Conservation (phyloP, 2,329 filamentous ascomycete species). For the Fusarium ambrosium region DNA sequence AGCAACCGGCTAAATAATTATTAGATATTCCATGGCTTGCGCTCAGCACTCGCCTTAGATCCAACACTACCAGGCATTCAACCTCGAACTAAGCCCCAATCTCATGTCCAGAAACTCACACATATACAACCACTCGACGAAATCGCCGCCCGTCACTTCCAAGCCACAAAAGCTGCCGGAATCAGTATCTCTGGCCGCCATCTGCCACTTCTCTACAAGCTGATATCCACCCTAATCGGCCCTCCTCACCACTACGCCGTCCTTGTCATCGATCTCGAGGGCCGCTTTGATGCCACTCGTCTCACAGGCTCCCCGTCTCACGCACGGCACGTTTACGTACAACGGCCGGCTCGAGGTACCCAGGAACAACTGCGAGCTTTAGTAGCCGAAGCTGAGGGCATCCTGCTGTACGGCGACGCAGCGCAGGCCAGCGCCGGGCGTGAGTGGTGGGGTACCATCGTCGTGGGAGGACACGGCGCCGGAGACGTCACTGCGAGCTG, state of each 20-base stretch:
- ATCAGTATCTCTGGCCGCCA: constrained; percentile 66
- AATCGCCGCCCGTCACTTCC: constrained; percentile 62
- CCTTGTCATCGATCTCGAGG: constrained; percentile 68
- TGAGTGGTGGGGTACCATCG: constrained; percentile 71
- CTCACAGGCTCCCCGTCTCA: constrained; percentile 56
- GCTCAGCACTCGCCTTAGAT: constrained; percentile 44
- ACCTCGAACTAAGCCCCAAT: constrained; percentile 32
- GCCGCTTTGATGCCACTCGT: constrained; percentile 66
- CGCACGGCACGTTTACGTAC: constrained; percentile 65
- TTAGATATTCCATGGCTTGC: constrained; percentile 45
- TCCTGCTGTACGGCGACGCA: constrained; percentile 64
- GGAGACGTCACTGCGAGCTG: constrained; percentile 52
- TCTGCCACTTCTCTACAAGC: constrained; percentile 68
- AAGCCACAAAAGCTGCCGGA: constrained; percentile 60
- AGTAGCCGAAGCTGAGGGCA: constrained; percentile 58
- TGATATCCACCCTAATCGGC: constrained; percentile 66
- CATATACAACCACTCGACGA: constrained; percentile 61
- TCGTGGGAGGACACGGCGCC: constrained; percentile 59
- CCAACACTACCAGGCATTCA: constrained; percentile 21
- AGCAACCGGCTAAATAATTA: not conserved
- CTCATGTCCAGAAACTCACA: constrained; percentile 49
- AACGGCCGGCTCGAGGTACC: constrained; percentile 54
- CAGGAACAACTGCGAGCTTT: constrained; percentile 51
- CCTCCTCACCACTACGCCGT: constrained; percentile 63
- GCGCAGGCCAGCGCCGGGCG: constrained; percentile 59